These are phyloP conservation scores for Lotus japonicus DNA, from an alignment of 306 rosid species.

Conservation along the genomic window DNA sequence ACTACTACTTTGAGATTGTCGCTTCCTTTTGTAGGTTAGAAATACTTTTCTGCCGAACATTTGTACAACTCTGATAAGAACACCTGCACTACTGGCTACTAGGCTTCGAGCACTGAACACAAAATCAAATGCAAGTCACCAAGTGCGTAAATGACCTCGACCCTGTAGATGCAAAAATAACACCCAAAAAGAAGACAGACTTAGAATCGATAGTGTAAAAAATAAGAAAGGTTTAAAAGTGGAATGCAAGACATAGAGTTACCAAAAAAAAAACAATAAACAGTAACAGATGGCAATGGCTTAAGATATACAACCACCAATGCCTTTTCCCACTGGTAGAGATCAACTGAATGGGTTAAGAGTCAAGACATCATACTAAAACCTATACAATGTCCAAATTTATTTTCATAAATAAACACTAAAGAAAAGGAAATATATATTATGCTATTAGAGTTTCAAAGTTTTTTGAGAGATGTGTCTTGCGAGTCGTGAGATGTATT, in stretches of 20 bases:
- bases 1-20: conserved; percentile 25
- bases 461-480: too few relatives aligned
- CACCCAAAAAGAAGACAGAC: not conserved
- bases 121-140: conserved; percentile 1
- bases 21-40: conserved; percentile 56
- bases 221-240: not conserved
- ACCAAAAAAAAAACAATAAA: not conserved
- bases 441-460: too few relatives aligned
- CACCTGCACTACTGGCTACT: conserved; percentile 14
- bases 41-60: conserved; percentile 52
- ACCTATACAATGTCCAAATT: too few relatives aligned
- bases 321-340: not conserved
- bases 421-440: not conserved
- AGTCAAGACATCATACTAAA: not conserved
- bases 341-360: not conserved
- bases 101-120: conserved; percentile 6
- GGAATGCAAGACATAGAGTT: not conserved
- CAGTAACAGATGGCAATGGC: not conserved
- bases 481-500: too few relatives aligned
- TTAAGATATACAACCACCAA: not conserved
- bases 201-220: not conserved
- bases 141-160: not conserved
- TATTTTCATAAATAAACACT: too few relatives aligned
- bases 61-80: conserved; percentile 23
- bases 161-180: not conserved